A percentile compares a stretch with the other conserved stretches of the same genome.
phyloP scores from a whole-genome alignment of 352 stramenopile genomes.

The Phytopythium kandeliae region DNA sequence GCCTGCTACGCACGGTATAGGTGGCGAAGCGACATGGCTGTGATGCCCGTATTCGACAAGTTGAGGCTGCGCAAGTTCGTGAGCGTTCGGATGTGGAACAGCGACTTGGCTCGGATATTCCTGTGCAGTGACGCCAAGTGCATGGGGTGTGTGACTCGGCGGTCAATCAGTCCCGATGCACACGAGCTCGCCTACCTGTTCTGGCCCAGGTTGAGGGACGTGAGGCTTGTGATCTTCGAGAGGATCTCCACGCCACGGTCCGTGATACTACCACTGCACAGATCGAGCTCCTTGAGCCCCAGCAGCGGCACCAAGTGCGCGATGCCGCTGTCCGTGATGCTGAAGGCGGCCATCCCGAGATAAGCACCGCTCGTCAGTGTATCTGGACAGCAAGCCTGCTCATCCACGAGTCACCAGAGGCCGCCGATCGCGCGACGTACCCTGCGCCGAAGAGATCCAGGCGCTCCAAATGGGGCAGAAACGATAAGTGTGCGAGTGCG shows the following conservation, averaged over 20 bases:
- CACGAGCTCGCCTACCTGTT: slow-evolving; percentile 45
- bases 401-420: no score
- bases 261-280: slow-evolving; percentile 64
- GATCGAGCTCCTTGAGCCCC: slow-evolving; percentile 48
- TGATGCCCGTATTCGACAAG: slow-evolving; percentile 72
- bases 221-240: slow-evolving; percentile 66
- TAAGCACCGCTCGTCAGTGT: neutral
- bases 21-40: slow-evolving; percentile 56
- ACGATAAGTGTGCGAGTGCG: slow-evolving; percentile 44
- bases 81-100: slow-evolving; percentile 53
- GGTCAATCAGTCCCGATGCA: neutral
- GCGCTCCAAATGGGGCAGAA: slow-evolving; percentile 40
- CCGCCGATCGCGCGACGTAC: slow-evolving; percentile 19
- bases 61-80: slow-evolving; percentile 62
- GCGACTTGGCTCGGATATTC: slow-evolving; percentile 65
- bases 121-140: slow-evolving; percentile 12
- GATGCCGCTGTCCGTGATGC: slow-evolving; percentile 66
- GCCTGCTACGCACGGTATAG: slow-evolving; percentile 58
- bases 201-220: slow-evolving; percentile 76
- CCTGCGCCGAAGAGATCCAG: slow-evolving; percentile 76
- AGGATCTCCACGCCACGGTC: slow-evolving; percentile 69
- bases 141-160: neutral
- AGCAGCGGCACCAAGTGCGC: slow-evolving; percentile 49
- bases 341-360: slow-evolving; percentile 6
- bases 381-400: no score